phyloP scores from a whole-genome alignment of 2,329 filamentous ascomycete genomes.

The Talaromyces albobiverticillius region DNA sequence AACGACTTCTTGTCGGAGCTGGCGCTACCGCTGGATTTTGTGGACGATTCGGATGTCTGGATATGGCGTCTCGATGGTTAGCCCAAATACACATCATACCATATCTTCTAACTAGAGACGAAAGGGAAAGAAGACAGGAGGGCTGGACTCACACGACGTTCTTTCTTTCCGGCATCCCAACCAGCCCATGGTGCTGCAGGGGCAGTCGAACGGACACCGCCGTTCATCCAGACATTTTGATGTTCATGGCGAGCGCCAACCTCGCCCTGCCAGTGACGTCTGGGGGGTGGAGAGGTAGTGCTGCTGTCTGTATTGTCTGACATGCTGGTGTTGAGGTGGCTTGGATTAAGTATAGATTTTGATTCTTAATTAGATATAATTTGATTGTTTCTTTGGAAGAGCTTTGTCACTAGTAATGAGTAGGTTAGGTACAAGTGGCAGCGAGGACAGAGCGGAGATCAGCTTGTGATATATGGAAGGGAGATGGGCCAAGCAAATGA shows the following conservation, averaged over 20 bases:
- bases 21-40: slow-evolving; percentile 14
- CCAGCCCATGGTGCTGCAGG: slow-evolving; percentile 20
- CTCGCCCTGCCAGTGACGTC: slow-evolving; percentile 35
- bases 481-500: not conserved
- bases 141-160: slow-evolving; percentile 25
- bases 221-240: slow-evolving; percentile 34
- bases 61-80: not conserved
- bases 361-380: no score
- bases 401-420: not conserved
- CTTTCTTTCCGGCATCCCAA: slow-evolving; percentile 17
- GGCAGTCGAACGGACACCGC: slow-evolving; percentile 28
- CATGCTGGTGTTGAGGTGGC: not conserved
- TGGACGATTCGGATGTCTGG: slow-evolving; percentile 20
- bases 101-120: not conserved
- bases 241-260: slow-evolving; percentile 34
- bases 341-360: no score
- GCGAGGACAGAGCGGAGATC: not conserved
- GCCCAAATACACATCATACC: not conserved
- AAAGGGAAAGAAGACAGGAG: not conserved
- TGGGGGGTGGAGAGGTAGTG: slow-evolving; percentile 20
- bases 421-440: not conserved
- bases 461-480: not conserved
- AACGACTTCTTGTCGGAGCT: not conserved
- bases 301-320: slow-evolving; percentile 6
- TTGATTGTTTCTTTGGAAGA: not conserved